These are phyloP conservation scores for Fusarium dlaminii DNA, from an alignment of 2,329 filamentous ascomycete species.

Conservation along the genomic window DNA sequence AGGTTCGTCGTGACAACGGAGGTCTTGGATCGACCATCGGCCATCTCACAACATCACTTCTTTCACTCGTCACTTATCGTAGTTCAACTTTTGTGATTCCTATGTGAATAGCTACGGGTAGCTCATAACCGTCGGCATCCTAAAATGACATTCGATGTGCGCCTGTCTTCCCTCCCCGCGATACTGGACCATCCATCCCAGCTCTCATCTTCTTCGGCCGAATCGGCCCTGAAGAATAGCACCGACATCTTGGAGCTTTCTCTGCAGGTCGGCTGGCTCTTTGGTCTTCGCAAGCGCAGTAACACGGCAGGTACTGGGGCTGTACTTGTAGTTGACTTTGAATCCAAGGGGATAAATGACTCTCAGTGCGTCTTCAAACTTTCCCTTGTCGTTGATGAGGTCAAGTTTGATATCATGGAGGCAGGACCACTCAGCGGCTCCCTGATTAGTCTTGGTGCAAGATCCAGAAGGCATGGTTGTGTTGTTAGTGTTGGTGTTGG, in stretches of 20 bases:
- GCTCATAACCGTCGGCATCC: accelerated
- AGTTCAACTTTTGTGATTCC: accelerated
- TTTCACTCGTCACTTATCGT: neutral
- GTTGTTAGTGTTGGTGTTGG: neutral
- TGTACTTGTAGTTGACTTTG: neutral
- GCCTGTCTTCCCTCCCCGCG: accelerated
- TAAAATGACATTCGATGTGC: neutral
- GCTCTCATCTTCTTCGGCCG: neutral
- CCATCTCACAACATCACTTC: neutral
- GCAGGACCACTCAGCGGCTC: neutral
- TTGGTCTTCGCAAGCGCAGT: neutral
- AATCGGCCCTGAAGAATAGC: neutral
- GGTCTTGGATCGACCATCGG: neutral
- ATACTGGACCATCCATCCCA: too few relatives aligned
- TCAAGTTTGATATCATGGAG: neutral
- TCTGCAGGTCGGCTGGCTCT: neutral
- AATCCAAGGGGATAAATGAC: neutral
- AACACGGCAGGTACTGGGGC: neutral
- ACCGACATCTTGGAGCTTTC: neutral
- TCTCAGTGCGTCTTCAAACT: neutral
- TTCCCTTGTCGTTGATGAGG: neutral
- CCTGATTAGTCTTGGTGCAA: neutral
- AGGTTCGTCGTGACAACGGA: neutral
- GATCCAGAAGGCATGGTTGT: neutral
- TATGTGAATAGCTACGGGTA: neutral